Evolutionary conservation across 805 yeast species (phyloP).

Genomic region (Saturnispora sekii): DNA sequence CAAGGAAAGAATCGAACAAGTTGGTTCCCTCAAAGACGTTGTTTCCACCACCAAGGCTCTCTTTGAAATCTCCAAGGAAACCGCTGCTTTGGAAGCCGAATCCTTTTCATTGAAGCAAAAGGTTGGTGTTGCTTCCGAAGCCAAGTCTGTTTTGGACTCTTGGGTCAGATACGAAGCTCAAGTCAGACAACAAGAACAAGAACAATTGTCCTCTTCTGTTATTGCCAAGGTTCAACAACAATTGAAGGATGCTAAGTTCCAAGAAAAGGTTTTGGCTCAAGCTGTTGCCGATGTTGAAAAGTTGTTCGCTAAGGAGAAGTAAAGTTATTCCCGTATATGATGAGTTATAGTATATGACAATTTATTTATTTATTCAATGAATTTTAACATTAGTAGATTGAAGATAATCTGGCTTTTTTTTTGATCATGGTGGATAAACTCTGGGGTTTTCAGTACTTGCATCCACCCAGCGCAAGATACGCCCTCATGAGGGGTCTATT

Average conservation of each 20-base stretch:
- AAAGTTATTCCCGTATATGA: conserved; percentile 8
- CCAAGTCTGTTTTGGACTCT: conserved; percentile 91
- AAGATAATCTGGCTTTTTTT: background rate
- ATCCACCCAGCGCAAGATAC: too few relatives aligned
- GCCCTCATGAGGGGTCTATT: too few relatives aligned
- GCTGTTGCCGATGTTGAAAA: conserved; percentile 88
- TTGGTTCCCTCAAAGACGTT: conserved; percentile 83
- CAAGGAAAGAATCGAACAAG: conserved; percentile 81
- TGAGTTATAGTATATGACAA: conserved; percentile 7
- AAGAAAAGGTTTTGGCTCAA: conserved; percentile 84
- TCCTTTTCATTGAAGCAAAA: conserved; percentile 88
- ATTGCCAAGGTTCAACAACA: conserved; percentile 83
- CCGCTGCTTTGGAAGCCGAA: conserved; percentile 91
- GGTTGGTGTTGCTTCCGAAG: conserved; percentile 80
- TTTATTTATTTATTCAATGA: conserved; percentile 9
- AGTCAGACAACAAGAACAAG: conserved; percentile 93
- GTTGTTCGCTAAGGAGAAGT: conserved; percentile 42
- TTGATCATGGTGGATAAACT: background rate
- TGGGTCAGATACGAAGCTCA: conserved; percentile 98
- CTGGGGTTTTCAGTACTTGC: too few relatives aligned
- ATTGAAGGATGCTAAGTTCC: conserved; percentile 81
- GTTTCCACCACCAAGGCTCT: conserved; percentile 84
- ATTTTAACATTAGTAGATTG: background rate
- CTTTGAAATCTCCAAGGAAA: conserved; percentile 92
- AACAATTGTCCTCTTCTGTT: conserved; percentile 78